Conservation (phyloP, 345 rosid species). For the Angophora floribunda region DNA sequence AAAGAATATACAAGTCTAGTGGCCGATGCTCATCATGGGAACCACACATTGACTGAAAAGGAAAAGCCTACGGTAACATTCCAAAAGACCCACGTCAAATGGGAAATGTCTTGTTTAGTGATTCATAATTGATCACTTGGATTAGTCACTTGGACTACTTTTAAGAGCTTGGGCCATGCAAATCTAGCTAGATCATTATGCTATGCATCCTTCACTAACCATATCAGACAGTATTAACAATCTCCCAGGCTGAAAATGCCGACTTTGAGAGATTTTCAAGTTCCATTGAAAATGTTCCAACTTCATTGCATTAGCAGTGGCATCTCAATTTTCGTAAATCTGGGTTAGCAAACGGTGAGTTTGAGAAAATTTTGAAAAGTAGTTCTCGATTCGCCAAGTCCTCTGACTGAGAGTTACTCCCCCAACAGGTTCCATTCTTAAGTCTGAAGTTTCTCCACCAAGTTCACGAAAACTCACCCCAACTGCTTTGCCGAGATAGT, state of each 20-base stretch:
- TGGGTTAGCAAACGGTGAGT: background rate
- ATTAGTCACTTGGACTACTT: background rate
- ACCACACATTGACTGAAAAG: background rate
- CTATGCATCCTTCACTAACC: background rate
- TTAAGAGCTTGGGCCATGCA: background rate
- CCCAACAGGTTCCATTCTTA: background rate
- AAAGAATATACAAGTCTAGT: background rate
- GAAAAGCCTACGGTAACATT: background rate
- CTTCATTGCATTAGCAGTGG: background rate
- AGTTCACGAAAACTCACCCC: background rate
- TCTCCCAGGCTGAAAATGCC: background rate
- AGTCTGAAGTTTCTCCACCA: background rate
- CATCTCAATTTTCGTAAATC: background rate
- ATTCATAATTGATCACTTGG: background rate
- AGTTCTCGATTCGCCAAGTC: background rate
- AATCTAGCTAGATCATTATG: background rate
- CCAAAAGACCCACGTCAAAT: background rate
- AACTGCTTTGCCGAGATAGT: background rate
- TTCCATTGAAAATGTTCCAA: background rate
- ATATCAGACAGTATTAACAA: background rate
- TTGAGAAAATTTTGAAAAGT: background rate
- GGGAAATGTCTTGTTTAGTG: background rate
- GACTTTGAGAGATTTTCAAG: background rate
- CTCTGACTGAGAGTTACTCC: background rate
- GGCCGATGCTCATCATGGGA: background rate